Conservation (phyloP, 345 rosid genomes). For the Trapa incisa region DNA sequence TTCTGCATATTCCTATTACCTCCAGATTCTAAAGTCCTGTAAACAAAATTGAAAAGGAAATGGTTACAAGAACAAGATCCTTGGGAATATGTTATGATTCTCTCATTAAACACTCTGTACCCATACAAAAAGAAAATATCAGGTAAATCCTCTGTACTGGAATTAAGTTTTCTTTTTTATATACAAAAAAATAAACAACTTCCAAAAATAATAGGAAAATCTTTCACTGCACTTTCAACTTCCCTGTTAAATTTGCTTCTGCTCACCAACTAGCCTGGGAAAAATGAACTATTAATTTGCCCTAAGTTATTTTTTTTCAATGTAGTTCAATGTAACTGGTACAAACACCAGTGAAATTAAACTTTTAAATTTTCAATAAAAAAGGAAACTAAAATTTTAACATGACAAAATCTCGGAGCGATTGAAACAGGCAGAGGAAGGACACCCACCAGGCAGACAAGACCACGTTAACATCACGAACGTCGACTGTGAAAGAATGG, state of each 20-base stretch:
- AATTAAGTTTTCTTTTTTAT: not conserved
- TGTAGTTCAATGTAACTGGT: not conserved
- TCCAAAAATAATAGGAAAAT: not conserved
- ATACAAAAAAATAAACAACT: not conserved
- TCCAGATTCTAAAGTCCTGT: constrained; percentile 34
- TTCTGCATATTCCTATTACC: constrained; percentile 19
- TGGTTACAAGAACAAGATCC: not conserved
- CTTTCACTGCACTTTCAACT: not conserved
- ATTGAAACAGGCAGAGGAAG: not conserved
- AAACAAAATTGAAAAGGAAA: not conserved
- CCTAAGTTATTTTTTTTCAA: not conserved
- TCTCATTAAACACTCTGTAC: not conserved
- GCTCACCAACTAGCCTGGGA: not conserved
- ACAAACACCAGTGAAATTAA: not conserved
- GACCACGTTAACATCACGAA: constrained; percentile 41
- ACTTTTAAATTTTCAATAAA: not conserved
- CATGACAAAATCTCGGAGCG: not conserved
- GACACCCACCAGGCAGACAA: constrained; percentile 36
- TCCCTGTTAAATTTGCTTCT: not conserved
- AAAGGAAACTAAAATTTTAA: not conserved
- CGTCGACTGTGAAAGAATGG: constrained; percentile 43
- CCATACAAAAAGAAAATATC: not conserved
- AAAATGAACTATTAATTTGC: not conserved
- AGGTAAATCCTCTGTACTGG: not conserved
- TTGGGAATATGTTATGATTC: not conserved